Evolutionary conservation across 768 basidiomycete species (phyloP).

Genomic region (Hygrophorus russula): DNA sequence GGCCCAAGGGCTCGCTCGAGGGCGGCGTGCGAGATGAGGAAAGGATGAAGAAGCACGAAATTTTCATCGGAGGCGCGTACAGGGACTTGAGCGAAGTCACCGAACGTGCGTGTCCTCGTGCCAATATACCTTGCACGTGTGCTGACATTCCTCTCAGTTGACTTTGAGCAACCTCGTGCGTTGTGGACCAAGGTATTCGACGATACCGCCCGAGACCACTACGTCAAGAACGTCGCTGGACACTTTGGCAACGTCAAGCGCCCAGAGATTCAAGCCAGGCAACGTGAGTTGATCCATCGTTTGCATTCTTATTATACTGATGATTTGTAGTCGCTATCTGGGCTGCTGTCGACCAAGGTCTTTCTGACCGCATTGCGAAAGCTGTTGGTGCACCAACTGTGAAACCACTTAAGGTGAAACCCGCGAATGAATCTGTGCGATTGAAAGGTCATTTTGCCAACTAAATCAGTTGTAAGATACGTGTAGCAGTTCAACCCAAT

Average conservation of each 20-base stretch:
- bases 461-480: slow-evolving; percentile 1
- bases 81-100: slow-evolving; percentile 64
- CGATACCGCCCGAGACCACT: slow-evolving; percentile 45
- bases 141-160: slow-evolving; percentile 31
- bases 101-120: slow-evolving; percentile 47
- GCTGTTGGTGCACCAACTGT: slow-evolving; percentile 51
- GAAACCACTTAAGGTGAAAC: slow-evolving; percentile 48
- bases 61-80: slow-evolving; percentile 60
- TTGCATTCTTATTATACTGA: neutral
- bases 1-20: slow-evolving; percentile 33
- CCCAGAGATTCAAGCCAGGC: slow-evolving; percentile 44
- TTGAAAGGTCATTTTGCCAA: slow-evolving; percentile 24
- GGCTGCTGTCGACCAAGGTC: slow-evolving; percentile 63
- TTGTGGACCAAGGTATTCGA: slow-evolving; percentile 61
- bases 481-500: too few species aligned
- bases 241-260: slow-evolving; percentile 56
- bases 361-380: slow-evolving; percentile 71
- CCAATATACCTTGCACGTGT: neutral
- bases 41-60: slow-evolving; percentile 48
- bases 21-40: slow-evolving; percentile 27
- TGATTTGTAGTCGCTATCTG: slow-evolving; percentile 58
- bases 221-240: slow-evolving; percentile 55
- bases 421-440: slow-evolving; percentile 44
- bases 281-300: slow-evolving; percentile 38
- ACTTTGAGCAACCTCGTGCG: slow-evolving; percentile 76